Conservation (phyloP, 805 yeast genomes). For the Yarrowia deformans region DNA sequence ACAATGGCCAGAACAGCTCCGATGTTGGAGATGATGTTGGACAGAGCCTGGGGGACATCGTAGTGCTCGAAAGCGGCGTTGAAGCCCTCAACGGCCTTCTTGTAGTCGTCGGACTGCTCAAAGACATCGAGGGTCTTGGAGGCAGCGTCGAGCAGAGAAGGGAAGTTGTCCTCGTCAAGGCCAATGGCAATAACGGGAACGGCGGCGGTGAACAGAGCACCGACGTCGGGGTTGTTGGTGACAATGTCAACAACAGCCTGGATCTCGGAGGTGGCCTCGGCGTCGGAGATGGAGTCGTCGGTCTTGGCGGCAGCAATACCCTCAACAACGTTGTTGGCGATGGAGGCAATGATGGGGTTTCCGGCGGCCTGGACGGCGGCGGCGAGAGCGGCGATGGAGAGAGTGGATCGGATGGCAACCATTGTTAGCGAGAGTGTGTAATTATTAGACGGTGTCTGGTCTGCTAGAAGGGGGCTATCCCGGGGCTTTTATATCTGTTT, state of each 20-base stretch:
- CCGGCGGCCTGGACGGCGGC: slow-evolving; percentile 1
- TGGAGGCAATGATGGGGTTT: slow-evolving; percentile 27
- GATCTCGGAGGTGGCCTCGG: slow-evolving; percentile 27
- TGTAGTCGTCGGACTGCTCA: slow-evolving; percentile 19
- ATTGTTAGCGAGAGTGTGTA: slow-evolving; percentile 33
- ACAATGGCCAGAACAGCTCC: slow-evolving; percentile 23
- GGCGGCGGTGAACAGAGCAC: slow-evolving; percentile 19
- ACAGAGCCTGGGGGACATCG: slow-evolving; percentile 31
- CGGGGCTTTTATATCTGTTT: background rate
- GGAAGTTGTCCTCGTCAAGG: slow-evolving; percentile 17
- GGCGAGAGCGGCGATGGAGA: slow-evolving; percentile 33
- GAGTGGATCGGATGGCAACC: slow-evolving; percentile 39
- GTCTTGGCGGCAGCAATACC: slow-evolving; percentile 28
- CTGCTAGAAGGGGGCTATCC: background rate
- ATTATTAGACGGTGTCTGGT: slow-evolving; percentile 12
- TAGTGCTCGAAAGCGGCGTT: slow-evolving; percentile 24
- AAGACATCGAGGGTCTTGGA: slow-evolving; percentile 31
- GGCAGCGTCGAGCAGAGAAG: slow-evolving; percentile 30
- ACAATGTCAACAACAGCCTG: slow-evolving; percentile 25
- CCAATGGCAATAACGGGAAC: slow-evolving; percentile 21
- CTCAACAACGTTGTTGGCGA: slow-evolving; percentile 8
- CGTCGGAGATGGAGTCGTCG: slow-evolving; percentile 34
- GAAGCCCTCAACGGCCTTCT: slow-evolving; percentile 10
- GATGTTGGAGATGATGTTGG: slow-evolving; percentile 30
- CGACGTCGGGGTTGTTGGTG: slow-evolving; percentile 27